Evolutionary conservation across 805 yeast genomes (phyloP), one percentile per base, ranked within the genome.

Genomic region (Metschnikowia drakensbergensis): DNA sequence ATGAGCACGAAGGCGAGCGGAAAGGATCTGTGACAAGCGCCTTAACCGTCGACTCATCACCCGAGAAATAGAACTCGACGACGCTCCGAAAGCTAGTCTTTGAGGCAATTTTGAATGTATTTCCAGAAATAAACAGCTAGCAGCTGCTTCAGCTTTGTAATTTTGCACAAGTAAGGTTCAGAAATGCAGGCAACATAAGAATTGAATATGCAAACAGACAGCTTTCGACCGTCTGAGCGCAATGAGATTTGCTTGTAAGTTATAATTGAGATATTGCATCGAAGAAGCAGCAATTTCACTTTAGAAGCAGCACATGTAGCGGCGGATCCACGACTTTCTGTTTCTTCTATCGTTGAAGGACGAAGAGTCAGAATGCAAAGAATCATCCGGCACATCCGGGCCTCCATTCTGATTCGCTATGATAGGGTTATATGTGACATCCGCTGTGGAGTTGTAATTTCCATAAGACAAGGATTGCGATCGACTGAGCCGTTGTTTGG

Each of bases 351-450:
- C 50, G 17, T 56, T 48, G 47, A 64, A 69, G 53, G 70, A 66
- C 11, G 72, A 65, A n/a, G 65, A 61, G 43, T 68, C 75, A 2
- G 72, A 65, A 55, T 68, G 75, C 50, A 69, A 62, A 11, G 66
- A 65, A 37, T 71, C 71, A 47, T 69, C 72, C 34, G 67, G 55
- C 26, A 63, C 66, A 0, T 69, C 67, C 31, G 59, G 47, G 61
- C 65, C 58, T 2, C 71, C 72, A 48, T 64, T 66, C 39, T 59
- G 65, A 44, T 60, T 64, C 9, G 54, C 40, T 10, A 22, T 27
- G 30, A 42, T 42, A 7, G 26, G 45, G 10, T 42, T 42, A 38
- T 42, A 42, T 3, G 52, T 28, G 10, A 42, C 38, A 10, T 54
- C 56, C 4, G 49, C 38, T 11, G 55, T 54, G 27, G 56, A 48